Evolutionary conservation across 805 yeast species (phyloP), one percentile per base, ranked within the genome.

Genomic region (Candida takata): DNA sequence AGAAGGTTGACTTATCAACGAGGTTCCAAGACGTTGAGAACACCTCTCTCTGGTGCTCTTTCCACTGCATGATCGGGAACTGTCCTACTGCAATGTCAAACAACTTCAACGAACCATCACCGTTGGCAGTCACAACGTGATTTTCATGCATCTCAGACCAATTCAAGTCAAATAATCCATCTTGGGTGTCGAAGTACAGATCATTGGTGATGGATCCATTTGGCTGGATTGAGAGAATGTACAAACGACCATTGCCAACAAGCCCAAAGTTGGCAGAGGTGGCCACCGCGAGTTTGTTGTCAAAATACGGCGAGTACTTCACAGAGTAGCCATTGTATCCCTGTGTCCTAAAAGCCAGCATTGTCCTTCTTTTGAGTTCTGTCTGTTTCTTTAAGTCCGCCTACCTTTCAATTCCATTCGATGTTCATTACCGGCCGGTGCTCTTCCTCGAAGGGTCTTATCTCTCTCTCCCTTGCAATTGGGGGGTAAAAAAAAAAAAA

Each of bases 91-190:
- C 71, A 27, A 71, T 67, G 59, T 90, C 98, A 53, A 87, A 90
- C 35, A 90, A 58, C 44, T 87, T 81, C 24, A 90, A 63, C 0
- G 85, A 66, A 0, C 97, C 97, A 60, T 90, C 98, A 2, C 98
- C 98, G 42, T 83, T 77, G 14, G 95, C 90, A 0, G 75, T 77
- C 4, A 75, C 70, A 2, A 84, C 70, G 49, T 88, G 97, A 58
- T 85, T 87, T 42, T 87, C 97, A 57, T 90, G 90, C 6, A 68
- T 36, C 56, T 90, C 98, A 38, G 88, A 82, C 97, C 97, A 90
- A 0, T 90, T 74, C 2, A 83, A 62, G 50, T 84, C 94, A 51
- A 84, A 87, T 13, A 88, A 64, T 6, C 96, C 95, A 60, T 90
- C 98, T 58, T 90, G 97, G 0, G 97, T 90, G 42, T 86, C 86